These are phyloP conservation scores for Populus hybrid DNA, from an alignment of 441 rosid species.

Conservation along the genomic window DNA sequence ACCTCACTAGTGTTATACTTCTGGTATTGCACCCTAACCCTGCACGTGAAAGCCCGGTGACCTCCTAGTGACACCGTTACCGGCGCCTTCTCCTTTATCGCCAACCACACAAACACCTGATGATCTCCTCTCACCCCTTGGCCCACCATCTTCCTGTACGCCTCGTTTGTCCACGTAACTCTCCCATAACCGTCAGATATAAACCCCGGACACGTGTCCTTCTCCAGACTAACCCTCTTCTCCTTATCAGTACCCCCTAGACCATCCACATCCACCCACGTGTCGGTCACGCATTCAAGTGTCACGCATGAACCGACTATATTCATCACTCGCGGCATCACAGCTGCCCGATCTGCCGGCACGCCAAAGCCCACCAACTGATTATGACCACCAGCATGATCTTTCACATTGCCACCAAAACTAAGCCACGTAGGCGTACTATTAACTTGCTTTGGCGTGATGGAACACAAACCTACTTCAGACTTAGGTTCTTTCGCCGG, in stretches of 20 bases:
- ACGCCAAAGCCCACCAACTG: neutral
- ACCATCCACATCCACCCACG: slow-evolving; percentile 51
- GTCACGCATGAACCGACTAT: slow-evolving; percentile 54
- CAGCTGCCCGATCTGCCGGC: slow-evolving; percentile 16
- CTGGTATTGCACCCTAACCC: slow-evolving; percentile 55
- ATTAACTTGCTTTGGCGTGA: slow-evolving; percentile 8
- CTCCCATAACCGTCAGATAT: slow-evolving; percentile 57
- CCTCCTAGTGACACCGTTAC: slow-evolving; percentile 16
- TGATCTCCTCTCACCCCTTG: slow-evolving; percentile 11
- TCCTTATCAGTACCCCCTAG: slow-evolving; percentile 60
- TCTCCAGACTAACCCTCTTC: slow-evolving; percentile 45
- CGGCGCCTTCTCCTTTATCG: slow-evolving; percentile 41
- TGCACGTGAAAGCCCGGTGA: slow-evolving; percentile 53
- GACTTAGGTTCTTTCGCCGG: slow-evolving; percentile 14
- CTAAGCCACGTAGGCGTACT: slow-evolving; percentile 41
- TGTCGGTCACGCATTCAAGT: slow-evolving; percentile 68
- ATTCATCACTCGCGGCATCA: slow-evolving; percentile 16
- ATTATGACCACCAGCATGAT: neutral
- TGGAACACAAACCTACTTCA: neutral
- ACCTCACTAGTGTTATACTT: slow-evolving; percentile 23
- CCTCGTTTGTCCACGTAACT: slow-evolving; percentile 73
- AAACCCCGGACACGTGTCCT: slow-evolving; percentile 74
- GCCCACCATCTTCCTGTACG: slow-evolving; percentile 54
- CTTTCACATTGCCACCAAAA: slow-evolving; percentile 29
- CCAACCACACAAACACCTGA: slow-evolving; percentile 49